phyloP scores from a whole-genome alignment of 2,329 filamentous ascomycete species.

The Aspergillus japonicus region DNA sequence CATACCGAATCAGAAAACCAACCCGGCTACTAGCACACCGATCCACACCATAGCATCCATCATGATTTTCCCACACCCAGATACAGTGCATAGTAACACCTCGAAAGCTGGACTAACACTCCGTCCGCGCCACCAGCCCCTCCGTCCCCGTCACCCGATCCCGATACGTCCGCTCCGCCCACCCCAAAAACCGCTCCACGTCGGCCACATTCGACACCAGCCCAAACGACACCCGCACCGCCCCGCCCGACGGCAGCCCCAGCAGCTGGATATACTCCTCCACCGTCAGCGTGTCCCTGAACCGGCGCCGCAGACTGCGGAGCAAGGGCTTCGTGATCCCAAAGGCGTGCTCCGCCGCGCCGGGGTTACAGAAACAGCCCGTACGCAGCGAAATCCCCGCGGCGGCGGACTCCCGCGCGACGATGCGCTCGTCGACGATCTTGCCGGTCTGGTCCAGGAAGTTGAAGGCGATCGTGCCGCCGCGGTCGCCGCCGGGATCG shows the following conservation, averaged over 20 bases:
- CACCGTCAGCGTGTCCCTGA: neutral
- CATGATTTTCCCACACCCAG: no score
- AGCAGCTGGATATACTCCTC: slow-evolving; percentile 7
- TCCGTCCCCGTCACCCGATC: slow-evolving; percentile 3
- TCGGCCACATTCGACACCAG: slow-evolving; percentile 8
- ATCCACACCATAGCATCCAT: no score
- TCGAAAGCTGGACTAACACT: neutral
- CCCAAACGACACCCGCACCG: slow-evolving; percentile 11
- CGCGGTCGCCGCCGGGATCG: neutral
- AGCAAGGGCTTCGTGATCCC: neutral
- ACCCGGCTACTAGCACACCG: no score
- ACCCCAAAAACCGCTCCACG: slow-evolving; percentile 12
- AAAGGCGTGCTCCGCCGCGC: slow-evolving; percentile 7
- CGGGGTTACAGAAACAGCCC: slow-evolving; percentile 13
- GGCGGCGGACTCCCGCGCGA: slow-evolving; percentile 7
- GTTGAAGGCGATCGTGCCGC: slow-evolving; percentile 9
- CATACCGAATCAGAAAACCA: no score
- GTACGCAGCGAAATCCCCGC: slow-evolving; percentile 9
- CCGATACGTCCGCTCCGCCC: neutral
- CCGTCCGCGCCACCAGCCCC: neutral
- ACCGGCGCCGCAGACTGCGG: neutral
- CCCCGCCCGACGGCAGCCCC: slow-evolving; percentile 10
- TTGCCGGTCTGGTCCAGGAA: slow-evolving; percentile 5
- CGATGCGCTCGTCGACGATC: slow-evolving; percentile 13
- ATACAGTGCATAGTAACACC: neutral